Evolutionary conservation across 1,139 yeast genomes (phyloP), one percentile per base, ranked within the genome.

Genomic region (Kurtzmaniella quercitrusa): DNA sequence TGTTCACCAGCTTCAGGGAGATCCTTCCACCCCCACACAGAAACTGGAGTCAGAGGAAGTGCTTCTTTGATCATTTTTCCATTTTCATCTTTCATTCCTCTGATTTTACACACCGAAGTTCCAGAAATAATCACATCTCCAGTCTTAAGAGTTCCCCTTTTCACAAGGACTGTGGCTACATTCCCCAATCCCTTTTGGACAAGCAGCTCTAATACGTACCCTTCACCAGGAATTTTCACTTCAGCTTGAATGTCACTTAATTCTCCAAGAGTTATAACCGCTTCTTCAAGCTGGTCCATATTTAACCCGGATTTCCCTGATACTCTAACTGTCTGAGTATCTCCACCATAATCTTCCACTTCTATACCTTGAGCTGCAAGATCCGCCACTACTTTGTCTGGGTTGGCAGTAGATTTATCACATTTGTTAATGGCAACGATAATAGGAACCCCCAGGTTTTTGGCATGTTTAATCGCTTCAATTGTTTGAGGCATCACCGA

Each of bases 401-500:
- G 73, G 45, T 89, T 79, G 1, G 85, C 77, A 21, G 85, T 85
- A 1, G 79, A 87, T 54, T 83, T 85, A 61, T 93, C 99, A 55
- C 95, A 86, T 62, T 93, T 93, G 56, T 94, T 93, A 41, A 94
- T 78, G 1, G 98, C 98, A 3, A 93, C 95, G 47, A 93, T 84
- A 51, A 91, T 73, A 1, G 94, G 95, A 19, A 88, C 95, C 1
- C 88, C 87, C 0, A 93, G 82, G 43, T 79, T 81, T 53, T 85
- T 84, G 10, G 96, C 93, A 62, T 94, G 98, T 55, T 87, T 89
- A 46, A 93, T 89, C 1, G 98, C 98, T 62, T 93, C 99, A 38
- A 83, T 75, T 0, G 99, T 94, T 59, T 93, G 99, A 0, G 98
- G 98, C 95, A 86, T 93, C 19, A 94, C 95, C 0, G 96, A 87